Evolutionary conservation across 306 rosid species (phyloP).

Genomic region (Delonix regia): DNA sequence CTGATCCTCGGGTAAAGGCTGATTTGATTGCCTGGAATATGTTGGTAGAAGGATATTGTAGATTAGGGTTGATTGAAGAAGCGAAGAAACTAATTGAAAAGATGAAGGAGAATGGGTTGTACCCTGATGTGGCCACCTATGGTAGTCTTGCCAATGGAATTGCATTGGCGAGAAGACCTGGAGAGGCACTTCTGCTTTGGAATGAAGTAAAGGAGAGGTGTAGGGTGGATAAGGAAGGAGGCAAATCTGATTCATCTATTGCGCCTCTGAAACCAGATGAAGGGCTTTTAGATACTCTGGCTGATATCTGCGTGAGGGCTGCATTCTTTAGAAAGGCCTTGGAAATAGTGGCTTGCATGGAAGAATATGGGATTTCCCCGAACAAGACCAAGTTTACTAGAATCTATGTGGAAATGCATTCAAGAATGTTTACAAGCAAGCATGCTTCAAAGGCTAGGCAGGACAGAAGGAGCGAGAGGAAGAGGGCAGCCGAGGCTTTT

Average conservation of each 20-base stretch:
- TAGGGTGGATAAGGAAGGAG: slow-evolving; percentile 38
- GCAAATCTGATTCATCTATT: slow-evolving; percentile 48
- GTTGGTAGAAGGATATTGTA: slow-evolving; percentile 94
- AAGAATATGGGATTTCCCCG: slow-evolving; percentile 89
- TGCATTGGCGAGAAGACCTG: slow-evolving; percentile 87
- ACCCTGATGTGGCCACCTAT: slow-evolving; percentile 85
- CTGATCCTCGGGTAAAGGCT: slow-evolving; percentile 76
- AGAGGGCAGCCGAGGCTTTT: slow-evolving; percentile 98
- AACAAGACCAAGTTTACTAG: slow-evolving; percentile 89
- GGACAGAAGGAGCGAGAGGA: slow-evolving; percentile 84
- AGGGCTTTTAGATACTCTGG: slow-evolving; percentile 86
- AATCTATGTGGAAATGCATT: slow-evolving; percentile 99
- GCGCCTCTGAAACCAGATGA: slow-evolving; percentile 86
- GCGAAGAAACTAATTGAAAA: slow-evolving; percentile 73
- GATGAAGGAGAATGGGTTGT: slow-evolving; percentile 78
- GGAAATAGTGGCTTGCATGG: slow-evolving; percentile 99
- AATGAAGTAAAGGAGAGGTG: slow-evolving; percentile 95
- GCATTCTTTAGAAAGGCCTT: slow-evolving; percentile 91
- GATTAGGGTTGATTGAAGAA: slow-evolving; percentile 79
- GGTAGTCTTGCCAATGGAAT: slow-evolving; percentile 86
- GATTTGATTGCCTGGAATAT: slow-evolving; percentile 91
- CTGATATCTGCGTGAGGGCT: slow-evolving; percentile 95
- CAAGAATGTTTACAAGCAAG: slow-evolving; percentile 95
- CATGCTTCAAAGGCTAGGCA: slow-evolving; percentile 96
- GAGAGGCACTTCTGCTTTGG: slow-evolving; percentile 95